These are phyloP conservation scores for Colletotrichum sp. DNA, from an alignment of 2,329 filamentous ascomycete species.

Conservation along the genomic window DNA sequence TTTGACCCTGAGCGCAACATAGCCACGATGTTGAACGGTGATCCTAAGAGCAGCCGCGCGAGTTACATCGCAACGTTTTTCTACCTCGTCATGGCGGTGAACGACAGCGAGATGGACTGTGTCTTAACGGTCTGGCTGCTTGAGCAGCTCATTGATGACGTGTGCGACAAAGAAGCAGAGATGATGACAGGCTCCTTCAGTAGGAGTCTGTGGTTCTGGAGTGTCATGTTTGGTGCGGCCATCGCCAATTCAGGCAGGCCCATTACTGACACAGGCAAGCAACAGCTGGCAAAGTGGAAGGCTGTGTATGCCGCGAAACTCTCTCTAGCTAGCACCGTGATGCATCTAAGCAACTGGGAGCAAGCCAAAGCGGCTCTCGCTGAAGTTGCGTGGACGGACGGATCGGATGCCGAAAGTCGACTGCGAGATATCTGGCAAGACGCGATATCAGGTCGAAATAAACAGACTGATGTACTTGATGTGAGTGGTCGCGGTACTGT, in stretches of 20 bases:
- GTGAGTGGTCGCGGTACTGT: neutral
- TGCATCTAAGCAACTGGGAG: conserved; percentile 43
- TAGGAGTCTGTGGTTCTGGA: conserved; percentile 50
- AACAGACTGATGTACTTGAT: neutral
- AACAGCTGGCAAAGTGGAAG: conserved; percentile 41
- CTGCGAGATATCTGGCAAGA: conserved; percentile 46
- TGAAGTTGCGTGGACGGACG: conserved; percentile 44
- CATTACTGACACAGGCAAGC: conserved; percentile 37
- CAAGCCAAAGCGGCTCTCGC: conserved; percentile 39
- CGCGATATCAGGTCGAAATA: conserved; percentile 31
- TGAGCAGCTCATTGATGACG: conserved; percentile 49
- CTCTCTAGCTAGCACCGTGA: conserved; percentile 39
- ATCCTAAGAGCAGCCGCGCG: conserved; percentile 44
- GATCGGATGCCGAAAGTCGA: conserved; percentile 43
- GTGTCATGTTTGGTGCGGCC: conserved; percentile 49
- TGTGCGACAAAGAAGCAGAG: conserved; percentile 42
- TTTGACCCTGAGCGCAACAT: conserved; percentile 37
- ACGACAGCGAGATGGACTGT: conserved; percentile 44
- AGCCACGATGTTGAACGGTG: conserved; percentile 37
- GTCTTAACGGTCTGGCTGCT: conserved; percentile 51
- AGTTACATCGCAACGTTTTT: conserved; percentile 53
- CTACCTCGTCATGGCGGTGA: conserved; percentile 50
- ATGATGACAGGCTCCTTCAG: conserved; percentile 47
- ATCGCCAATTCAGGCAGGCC: conserved; percentile 42
- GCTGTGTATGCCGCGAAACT: conserved; percentile 47